These are phyloP conservation scores for Talaromyces pinophilus DNA, from an alignment of 2,329 filamentous ascomycete genomes.

Conservation along the genomic window DNA sequence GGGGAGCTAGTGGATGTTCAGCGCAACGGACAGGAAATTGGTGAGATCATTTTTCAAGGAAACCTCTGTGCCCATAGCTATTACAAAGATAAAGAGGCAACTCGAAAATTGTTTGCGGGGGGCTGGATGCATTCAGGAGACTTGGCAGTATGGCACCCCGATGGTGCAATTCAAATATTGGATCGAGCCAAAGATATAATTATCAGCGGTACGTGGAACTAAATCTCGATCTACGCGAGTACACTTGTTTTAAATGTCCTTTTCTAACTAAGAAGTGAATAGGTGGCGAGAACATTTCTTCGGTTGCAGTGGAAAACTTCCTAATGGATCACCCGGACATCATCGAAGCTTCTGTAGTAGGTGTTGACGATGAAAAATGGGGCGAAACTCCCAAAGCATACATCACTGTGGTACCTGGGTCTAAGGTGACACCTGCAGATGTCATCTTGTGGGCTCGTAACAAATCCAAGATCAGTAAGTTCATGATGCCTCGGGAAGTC, in stretches of 20 bases:
- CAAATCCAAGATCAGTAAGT: conserved; percentile 53
- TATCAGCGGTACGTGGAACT: conserved; percentile 69
- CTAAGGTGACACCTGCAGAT: conserved; percentile 52
- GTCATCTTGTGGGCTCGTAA: conserved; percentile 56
- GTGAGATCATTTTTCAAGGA: conserved; percentile 81
- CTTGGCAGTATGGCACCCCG: conserved; percentile 86
- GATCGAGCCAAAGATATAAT: conserved; percentile 98
- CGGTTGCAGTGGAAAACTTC: conserved; percentile 86
- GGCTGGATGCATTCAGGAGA: conserved; percentile 88
- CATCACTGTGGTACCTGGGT: too few relatives aligned
- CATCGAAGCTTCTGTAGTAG: conserved; percentile 87
- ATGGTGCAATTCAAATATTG: conserved; percentile 86
- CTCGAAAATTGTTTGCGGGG: conserved; percentile 80
- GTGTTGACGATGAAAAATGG: conserved; percentile 85
- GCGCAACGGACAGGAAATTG: conserved; percentile 72
- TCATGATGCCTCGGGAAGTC: conserved; percentile 67
- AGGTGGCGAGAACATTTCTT: conserved; percentile 97
- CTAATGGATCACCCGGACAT: conserved; percentile 83
- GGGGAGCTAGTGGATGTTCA: conserved; percentile 67
- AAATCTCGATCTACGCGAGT: too few relatives aligned
- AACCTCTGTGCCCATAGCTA: conserved; percentile 94
- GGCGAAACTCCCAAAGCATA: conserved; percentile 62
- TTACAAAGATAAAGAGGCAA: conserved; percentile 84
- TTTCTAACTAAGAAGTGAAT: conserved; percentile 8
- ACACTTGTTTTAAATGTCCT: neutral